phyloP scores from a whole-genome alignment of 345 rosid genomes.

The Eucalyptus brandiana region DNA sequence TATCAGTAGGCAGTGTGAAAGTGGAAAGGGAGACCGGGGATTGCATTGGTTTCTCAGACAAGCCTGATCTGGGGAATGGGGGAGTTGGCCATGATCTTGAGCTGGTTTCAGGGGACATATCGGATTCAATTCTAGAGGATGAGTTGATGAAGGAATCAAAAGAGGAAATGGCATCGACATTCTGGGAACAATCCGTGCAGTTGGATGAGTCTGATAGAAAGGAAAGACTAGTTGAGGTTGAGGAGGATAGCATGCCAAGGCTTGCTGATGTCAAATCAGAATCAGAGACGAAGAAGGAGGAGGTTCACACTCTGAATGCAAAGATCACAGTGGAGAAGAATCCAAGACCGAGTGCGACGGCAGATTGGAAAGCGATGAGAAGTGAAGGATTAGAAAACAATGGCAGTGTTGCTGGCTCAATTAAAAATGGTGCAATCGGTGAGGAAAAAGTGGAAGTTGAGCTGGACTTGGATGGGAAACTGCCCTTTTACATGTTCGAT shows the following conservation, averaged over 20 bases:
- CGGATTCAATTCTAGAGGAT: not conserved
- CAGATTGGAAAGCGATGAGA: constrained; percentile 73
- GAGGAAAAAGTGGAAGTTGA: constrained; percentile 56
- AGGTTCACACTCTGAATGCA: constrained; percentile 49
- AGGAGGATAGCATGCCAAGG: constrained; percentile 7
- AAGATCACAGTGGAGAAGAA: constrained; percentile 54
- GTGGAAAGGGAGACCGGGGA: constrained; percentile 7
- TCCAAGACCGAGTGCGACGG: constrained; percentile 60
- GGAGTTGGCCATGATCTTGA: not conserved
- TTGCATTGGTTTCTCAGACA: not conserved
- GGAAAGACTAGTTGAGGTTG: not conserved
- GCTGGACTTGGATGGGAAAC: constrained; percentile 54
- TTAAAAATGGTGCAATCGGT: constrained; percentile 3
- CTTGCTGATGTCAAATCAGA: constrained; percentile 18
- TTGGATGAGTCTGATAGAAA: not conserved
- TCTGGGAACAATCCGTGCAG: not conserved
- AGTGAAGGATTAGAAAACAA: constrained; percentile 14
- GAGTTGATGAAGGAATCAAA: constrained; percentile 7
- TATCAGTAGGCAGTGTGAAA: not conserved
- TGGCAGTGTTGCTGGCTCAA: constrained; percentile 2
- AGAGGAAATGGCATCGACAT: constrained; percentile 3
- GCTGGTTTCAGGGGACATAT: not conserved
- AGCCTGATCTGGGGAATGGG: not conserved
- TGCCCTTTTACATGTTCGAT: constrained; percentile 71
- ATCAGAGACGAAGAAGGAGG: constrained; percentile 16